Conservation (phyloP, 2,329 filamentous ascomycete genomes). For the Camillea tinctor region DNA sequence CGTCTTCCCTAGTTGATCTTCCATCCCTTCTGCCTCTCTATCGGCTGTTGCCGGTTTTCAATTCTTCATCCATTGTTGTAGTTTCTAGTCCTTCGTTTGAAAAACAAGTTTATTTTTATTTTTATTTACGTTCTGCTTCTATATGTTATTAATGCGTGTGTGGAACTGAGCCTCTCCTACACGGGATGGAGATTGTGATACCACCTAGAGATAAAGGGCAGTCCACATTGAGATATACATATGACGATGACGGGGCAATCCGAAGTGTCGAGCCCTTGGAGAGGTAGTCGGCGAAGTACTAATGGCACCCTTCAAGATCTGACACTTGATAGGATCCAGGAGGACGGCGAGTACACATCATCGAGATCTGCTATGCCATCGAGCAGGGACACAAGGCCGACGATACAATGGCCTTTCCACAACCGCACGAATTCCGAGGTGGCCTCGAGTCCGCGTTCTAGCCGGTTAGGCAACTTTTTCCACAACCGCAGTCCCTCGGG, state of each 20-base stretch:
- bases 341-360: constrained; percentile 26
- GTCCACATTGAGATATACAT: constrained; percentile 24
- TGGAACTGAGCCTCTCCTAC: constrained; percentile 11
- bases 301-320: constrained; percentile 18
- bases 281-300: constrained; percentile 22
- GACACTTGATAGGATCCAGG: constrained; percentile 23
- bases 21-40: background rate
- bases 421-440: constrained; percentile 27
- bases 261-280: constrained; percentile 28
- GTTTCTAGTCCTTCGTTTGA: background rate
- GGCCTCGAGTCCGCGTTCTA: constrained; percentile 27
- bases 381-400: constrained; percentile 22
- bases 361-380: constrained; percentile 27
- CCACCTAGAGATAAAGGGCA: constrained; percentile 23
- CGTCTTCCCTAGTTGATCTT: constrained; percentile 3
- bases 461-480: constrained; percentile 9
- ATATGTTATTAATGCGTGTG: constrained; percentile 20
- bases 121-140: constrained; percentile 12
- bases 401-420: constrained; percentile 33
- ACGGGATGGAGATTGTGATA: constrained; percentile 28
- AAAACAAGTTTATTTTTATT: no score
- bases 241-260: constrained; percentile 23
- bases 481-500: background rate
- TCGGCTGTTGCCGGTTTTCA: background rate
- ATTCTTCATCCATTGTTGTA: constrained; percentile 13